Evolutionary conservation across 768 basidiomycete species (phyloP), one percentile per base, ranked within the genome.

Genomic region (Auricularia auricula-judae): DNA sequence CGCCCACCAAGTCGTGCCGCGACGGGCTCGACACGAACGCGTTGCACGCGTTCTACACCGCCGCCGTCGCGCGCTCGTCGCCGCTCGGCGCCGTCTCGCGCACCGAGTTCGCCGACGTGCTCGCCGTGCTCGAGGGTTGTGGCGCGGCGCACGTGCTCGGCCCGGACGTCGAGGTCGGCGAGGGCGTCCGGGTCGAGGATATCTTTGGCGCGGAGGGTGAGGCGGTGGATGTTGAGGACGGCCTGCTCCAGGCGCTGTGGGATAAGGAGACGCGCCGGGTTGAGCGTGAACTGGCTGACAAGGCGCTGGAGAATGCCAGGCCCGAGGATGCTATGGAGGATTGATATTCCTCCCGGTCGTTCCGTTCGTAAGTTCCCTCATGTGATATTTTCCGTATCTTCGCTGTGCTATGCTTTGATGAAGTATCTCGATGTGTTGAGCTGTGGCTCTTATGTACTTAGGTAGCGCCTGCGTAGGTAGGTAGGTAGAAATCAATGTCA

Each of bases 101-200:
- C 8, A 88, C 83, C 71, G 90, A 92, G 69, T 91, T 93, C 67
- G 76, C 79, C 0, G 91, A 93, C 68, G 77, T 93, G 3, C 70
- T 88, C 0, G 81, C 83, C 33, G 76, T 92, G 60, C 75, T 93
- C 43, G 91, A 93, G 74, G 88, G 87, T 3, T 80, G 82, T 5
- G 91, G 91, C 33, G 56, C 56, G 11, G 23, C 29, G 23, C 14
- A 14, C 0, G 29, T 14, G 11, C 23, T 8, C 8, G 16, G 8
- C 29, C 1, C 7, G 23, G 7, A 14, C 39, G 14, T 59, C 23
- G 56, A 59, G 29, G 56, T 59, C 34, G 29, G 16, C 23, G 56
- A 59, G 23, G 34, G 56, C 56, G 56, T 59, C 23, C 56, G 56
- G 7, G 29, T 35, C 0, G 56, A 59, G 56, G 56, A 59, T 7